Conservation (phyloP, 2,329 filamentous ascomycete genomes). For the Didymella pomorum region DNA sequence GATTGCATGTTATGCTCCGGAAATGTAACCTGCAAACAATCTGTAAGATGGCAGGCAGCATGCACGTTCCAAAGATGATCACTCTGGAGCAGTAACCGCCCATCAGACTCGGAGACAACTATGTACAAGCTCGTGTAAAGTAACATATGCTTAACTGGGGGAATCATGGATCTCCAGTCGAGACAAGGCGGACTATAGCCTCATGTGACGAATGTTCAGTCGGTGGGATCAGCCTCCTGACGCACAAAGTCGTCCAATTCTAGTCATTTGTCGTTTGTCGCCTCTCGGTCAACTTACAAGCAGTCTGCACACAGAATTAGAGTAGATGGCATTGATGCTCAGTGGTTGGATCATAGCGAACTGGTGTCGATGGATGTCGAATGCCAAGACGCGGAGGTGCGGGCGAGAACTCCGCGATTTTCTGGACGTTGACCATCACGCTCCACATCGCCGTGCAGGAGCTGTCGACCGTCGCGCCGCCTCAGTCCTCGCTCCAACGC, state of each 20-base stretch:
- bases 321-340: background rate
- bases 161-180: too few species aligned
- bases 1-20: background rate
- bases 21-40: background rate
- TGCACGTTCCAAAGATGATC: background rate
- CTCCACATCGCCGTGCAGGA: constrained; percentile 14
- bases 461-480: constrained; percentile 4
- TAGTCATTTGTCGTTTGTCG: background rate
- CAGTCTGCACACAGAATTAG: background rate
- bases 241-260: too few species aligned
- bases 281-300: background rate
- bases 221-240: background rate
- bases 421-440: constrained; percentile 13
- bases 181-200: too few species aligned
- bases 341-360: background rate
- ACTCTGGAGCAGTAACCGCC: background rate
- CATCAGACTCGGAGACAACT: background rate
- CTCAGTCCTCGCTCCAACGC: background rate
- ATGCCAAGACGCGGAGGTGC: constrained; percentile 18
- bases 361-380: background rate
- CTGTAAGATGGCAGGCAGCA: background rate
- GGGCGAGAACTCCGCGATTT: constrained; percentile 20
- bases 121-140: background rate
- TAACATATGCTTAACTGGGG: background rate
- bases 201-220: background rate